phyloP scores from a whole-genome alignment of 306 rosid genomes.

The Neltuma alba region DNA sequence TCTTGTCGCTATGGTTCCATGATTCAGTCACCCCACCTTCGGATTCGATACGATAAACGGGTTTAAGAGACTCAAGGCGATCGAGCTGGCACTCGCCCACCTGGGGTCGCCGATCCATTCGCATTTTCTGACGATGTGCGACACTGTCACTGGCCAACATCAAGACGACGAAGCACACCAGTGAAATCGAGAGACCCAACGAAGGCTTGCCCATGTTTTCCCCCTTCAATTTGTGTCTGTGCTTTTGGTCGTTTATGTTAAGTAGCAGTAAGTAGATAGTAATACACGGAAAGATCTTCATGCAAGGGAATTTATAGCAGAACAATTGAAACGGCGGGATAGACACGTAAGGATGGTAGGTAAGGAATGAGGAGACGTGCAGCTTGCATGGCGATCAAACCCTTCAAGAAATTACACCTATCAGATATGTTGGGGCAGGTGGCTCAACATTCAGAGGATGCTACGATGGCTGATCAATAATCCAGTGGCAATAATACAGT shows the following conservation, averaged over 20 bases:
- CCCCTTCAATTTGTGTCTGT: not conserved
- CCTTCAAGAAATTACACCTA: not conserved
- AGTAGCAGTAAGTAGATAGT: not conserved
- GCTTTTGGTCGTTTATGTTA: no score
- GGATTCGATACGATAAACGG: slow-evolving; percentile 4
- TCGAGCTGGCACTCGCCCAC: slow-evolving; percentile 11
- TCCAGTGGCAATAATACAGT: not conserved
- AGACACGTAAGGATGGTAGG: slow-evolving; percentile 8
- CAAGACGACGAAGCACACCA: slow-evolving; percentile 36
- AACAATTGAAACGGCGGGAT: not conserved
- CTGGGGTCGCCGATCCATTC: not conserved
- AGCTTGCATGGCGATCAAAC: slow-evolving; percentile 11
- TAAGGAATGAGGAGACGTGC: not conserved
- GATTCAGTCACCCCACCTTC: slow-evolving; percentile 18
- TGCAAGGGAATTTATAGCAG: not conserved
- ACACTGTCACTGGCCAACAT: slow-evolving; percentile 39
- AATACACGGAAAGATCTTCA: not conserved
- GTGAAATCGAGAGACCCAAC: slow-evolving; percentile 34
- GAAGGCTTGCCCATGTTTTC: slow-evolving; percentile 43
- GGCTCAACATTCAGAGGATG: not conserved
- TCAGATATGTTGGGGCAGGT: not conserved
- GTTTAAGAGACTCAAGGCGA: slow-evolving; percentile 9
- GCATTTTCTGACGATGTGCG: slow-evolving; percentile 9
- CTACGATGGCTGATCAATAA: not conserved
- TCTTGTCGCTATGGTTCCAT: not conserved